Percentiles rank a stretch among this genome's conserved stretches.
Conservation (phyloP, 176 grass and related monocot species). For the Hordeum marinum region DNA sequence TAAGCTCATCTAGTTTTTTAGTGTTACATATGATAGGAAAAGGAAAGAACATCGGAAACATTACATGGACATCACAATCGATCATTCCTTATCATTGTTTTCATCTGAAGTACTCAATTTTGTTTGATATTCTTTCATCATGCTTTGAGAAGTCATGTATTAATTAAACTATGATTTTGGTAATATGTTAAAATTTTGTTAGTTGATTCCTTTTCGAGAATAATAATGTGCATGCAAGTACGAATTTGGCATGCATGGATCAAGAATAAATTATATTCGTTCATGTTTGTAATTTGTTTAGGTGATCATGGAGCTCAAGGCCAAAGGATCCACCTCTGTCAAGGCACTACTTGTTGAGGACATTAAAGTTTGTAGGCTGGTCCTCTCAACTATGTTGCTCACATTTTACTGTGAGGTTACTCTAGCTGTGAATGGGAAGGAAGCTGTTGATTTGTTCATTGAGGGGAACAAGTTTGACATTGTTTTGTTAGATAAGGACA, state of each 20-base stretch:
- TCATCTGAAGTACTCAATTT: not conserved
- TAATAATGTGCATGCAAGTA: not conserved
- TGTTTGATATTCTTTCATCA: not conserved
- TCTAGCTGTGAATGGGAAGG: too few relatives aligned
- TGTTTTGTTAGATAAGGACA: too few relatives aligned
- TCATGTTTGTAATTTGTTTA: not conserved
- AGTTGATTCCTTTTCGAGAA: not conserved
- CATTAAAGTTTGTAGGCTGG: not conserved
- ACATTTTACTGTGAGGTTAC: too few relatives aligned
- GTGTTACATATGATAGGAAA: not conserved
- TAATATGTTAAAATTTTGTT: not conserved
- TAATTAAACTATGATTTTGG: not conserved
- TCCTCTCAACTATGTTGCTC: not conserved
- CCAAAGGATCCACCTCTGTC: not conserved
- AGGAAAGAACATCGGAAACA: not conserved
- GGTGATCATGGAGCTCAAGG: not conserved
- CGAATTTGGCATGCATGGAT: not conserved
- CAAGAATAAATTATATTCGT: not conserved
- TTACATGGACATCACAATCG: not conserved
- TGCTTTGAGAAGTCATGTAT: not conserved
- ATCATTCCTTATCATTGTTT: not conserved
- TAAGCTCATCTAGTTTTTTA: not conserved
- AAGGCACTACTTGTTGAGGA: constrained; percentile 23
- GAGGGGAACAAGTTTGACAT: too few relatives aligned
- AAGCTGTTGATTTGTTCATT: too few relatives aligned